Conservation (phyloP, 1,284 basidiomycete genomes). For the Ceratobasidium sp. region DNA sequence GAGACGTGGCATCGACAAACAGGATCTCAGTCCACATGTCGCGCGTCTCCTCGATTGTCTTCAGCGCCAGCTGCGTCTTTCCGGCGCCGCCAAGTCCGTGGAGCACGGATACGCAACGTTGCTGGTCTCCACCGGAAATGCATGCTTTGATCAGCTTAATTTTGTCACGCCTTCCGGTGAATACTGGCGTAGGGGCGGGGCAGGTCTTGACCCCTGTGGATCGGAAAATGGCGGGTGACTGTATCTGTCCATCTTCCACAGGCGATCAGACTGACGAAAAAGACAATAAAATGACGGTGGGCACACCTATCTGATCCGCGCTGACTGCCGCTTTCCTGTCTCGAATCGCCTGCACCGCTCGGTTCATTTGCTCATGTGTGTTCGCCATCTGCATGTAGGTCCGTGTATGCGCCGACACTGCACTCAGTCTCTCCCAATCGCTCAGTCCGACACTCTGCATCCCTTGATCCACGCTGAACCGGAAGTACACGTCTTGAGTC, state of each 20-base stretch:
- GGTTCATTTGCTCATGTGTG: not conserved
- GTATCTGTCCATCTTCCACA: too few relatives aligned
- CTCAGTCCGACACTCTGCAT: not conserved
- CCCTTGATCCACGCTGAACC: conserved; percentile 25
- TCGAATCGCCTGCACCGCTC: not conserved
- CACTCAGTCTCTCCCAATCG: not conserved
- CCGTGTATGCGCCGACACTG: not conserved
- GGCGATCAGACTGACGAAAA: too few relatives aligned
- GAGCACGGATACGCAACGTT: conserved; percentile 10
- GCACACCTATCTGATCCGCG: too few relatives aligned
- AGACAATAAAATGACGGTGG: too few relatives aligned
- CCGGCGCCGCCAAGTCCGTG: conserved; percentile 12
- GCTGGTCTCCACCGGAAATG: not conserved
- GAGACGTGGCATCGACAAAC: conserved; percentile 31
- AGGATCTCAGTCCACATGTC: conserved; percentile 18
- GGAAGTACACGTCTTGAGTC: not conserved
- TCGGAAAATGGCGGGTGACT: too few relatives aligned
- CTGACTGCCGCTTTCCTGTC: not conserved
- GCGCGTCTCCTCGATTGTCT: not conserved
- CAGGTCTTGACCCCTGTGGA: not conserved
- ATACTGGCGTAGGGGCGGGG: not conserved
- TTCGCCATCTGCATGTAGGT: not conserved
- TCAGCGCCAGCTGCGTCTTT: conserved; percentile 1
- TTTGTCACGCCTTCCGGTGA: not conserved
- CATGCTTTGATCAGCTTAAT: not conserved